Base-by-base conservation (phyloP, 495 filamentous ascomycete species). In the Tuber calosporum region DNA sequence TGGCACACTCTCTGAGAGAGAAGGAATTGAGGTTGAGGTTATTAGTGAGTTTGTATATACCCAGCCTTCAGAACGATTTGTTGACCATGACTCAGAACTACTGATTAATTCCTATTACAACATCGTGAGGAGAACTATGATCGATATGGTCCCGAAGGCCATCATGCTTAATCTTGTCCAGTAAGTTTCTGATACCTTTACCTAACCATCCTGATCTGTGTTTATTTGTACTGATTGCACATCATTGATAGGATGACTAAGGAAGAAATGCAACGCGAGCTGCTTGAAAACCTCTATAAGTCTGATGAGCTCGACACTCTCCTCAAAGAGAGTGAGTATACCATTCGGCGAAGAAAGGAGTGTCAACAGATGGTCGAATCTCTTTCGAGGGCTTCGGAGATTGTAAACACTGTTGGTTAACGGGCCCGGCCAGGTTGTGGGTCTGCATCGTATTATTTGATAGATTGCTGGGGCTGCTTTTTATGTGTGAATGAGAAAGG, bases 131-230 rank as follows among this genome's bases (percentile, higher is more conserved):
- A 87, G 94, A 73, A 99, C 96, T 69, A 95, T 99, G 94, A 97
- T 98, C 75, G 96, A 99, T 80, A 99, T 98, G 96, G 96, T 99
- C 5, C 96, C 96, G 53, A 99, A 99, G 85, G 95, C 96, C 30
- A 95, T 99, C 84, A 99, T 99, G 96, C 87, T 97, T 69, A 97
- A 89, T 72, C 88, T 99, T 58, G 96, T 99, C 38, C 89, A 92
- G 92, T 97, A 89, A 76, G 93, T 89, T 66, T 22, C 38, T n/a
- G 7, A 39, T 70, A 22, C 41, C 5, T 67, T 6, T 70, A 36
- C 17, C 26, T 22, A 4, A n/a, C 30, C 30, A 66, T n/a, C 70
- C 53, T 62, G 69, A 71, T 34, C 68, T n/a, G 11, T 75, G 7
- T 69, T 48, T 70, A 48, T n/a, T 34, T 53, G 66, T 39, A 40